Conservation (phyloP, 2,329 filamentous ascomycete species). For the Fusarium sp. region DNA sequence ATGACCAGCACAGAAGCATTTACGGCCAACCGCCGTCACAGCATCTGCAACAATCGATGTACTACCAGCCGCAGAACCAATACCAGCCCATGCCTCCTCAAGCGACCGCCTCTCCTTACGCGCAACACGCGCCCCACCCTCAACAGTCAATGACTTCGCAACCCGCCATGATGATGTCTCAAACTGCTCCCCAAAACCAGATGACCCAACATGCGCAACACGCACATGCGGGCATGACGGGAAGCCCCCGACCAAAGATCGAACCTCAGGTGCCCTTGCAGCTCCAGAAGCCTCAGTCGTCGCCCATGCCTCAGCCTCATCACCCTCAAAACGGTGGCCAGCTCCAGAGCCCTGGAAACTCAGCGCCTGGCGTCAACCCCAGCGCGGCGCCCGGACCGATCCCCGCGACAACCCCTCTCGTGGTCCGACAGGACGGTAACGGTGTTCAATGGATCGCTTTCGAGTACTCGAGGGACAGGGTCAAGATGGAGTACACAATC, state of each 20-base stretch:
- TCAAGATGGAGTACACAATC: constrained; percentile 99
- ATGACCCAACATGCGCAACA: constrained; percentile 67
- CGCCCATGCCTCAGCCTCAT: constrained; percentile 52
- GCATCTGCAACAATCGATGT: constrained; percentile 82
- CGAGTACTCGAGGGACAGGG: constrained; percentile 93
- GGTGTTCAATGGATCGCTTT: constrained; percentile 99
- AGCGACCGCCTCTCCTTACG: constrained; percentile 65
- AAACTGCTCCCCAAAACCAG: constrained; percentile 63
- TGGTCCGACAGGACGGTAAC: constrained; percentile 93
- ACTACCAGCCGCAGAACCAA: constrained; percentile 69
- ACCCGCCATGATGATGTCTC: constrained; percentile 72
- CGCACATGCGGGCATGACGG: constrained; percentile 63
- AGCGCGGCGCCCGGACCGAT: constrained; percentile 96
- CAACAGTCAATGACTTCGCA: constrained; percentile 69
- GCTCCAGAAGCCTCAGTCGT: constrained; percentile 63
- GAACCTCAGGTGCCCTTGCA: constrained; percentile 68
- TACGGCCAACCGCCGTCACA: constrained; percentile 82
- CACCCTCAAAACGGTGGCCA: constrained; percentile 51
- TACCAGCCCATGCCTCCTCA: constrained; percentile 73
- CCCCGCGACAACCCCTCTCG: constrained; percentile 91
- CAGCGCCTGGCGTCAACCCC: constrained; percentile 70
- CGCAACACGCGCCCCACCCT: constrained; percentile 61
- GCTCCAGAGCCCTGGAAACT: constrained; percentile 51
- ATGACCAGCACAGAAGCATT: constrained; percentile 88
- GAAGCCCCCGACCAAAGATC: constrained; percentile 69